These are phyloP conservation scores for Trichoderma guizhouense DNA, from an alignment of 2,329 filamentous ascomycete genomes.

Conservation along the genomic window DNA sequence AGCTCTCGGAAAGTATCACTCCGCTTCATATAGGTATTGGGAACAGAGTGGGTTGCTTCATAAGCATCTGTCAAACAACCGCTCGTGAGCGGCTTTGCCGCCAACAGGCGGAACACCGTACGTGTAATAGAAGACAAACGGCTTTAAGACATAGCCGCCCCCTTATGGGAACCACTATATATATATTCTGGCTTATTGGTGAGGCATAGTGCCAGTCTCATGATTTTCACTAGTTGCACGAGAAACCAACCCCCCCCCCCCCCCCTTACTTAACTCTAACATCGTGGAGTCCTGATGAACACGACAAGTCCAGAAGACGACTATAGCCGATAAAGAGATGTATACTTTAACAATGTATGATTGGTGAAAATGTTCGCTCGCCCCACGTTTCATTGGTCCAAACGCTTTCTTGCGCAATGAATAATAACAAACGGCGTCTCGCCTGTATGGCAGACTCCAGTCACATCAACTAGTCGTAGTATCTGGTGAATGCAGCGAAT, in stretches of 20 bases:
- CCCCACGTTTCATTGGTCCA: neutral
- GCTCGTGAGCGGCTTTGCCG: neutral
- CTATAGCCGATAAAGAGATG: too few relatives aligned
- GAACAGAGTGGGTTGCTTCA: neutral
- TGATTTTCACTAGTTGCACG: neutral
- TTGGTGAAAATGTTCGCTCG: neutral
- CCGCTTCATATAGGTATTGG: neutral
- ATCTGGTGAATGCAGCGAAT: neutral
- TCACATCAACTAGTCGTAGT: neutral
- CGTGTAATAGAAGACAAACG: neutral
- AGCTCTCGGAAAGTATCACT: neutral
- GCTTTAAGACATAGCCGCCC: neutral
- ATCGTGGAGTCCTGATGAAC: too few relatives aligned
- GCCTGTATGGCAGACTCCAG: neutral
- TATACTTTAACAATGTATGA: neutral
- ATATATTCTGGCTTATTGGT: too few relatives aligned
- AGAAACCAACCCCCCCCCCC: neutral
- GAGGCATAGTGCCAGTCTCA: neutral
- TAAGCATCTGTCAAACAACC: neutral
- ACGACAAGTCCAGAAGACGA: too few relatives aligned
- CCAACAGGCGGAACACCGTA: neutral
- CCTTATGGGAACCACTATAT: neutral
- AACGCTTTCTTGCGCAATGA: neutral
- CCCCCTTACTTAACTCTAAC: too few relatives aligned
- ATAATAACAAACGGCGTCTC: neutral